These are phyloP conservation scores for Abrus precatorius DNA, from an alignment of 306 rosid species.

Conservation along the genomic window DNA sequence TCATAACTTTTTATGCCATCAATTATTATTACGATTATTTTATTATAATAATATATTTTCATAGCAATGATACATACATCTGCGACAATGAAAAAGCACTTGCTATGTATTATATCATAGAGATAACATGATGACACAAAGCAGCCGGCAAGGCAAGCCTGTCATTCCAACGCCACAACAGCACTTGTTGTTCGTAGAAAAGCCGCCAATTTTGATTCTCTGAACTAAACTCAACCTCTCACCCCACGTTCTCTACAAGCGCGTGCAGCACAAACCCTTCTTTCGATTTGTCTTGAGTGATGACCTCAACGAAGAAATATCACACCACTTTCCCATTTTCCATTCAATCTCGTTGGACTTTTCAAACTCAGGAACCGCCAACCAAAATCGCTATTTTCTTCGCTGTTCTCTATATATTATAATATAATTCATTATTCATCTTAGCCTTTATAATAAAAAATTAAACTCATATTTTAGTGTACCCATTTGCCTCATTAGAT, in stretches of 20 bases:
- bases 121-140: not conserved
- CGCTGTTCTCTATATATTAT: slow-evolving; percentile 52
- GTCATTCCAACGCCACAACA: slow-evolving; percentile 44
- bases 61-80: no score
- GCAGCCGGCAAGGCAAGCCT: slow-evolving; percentile 30
- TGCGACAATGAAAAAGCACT: not conserved
- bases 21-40: no score
- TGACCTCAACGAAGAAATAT: not conserved
- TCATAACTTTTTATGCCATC: no score
- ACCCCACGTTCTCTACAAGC: slow-evolving; percentile 6
- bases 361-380: slow-evolving; percentile 72
- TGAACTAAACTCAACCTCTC: not conserved
- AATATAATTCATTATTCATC: not conserved
- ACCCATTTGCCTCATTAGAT: slow-evolving; percentile 44
- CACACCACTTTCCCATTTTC: slow-evolving; percentile 18
- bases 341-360: slow-evolving; percentile 47
- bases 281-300: not conserved
- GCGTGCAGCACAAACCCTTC: slow-evolving; percentile 25
- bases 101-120: no score
- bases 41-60: no score
- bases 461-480: slow-evolving; percentile 15
- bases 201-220: slow-evolving; percentile 53
- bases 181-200: slow-evolving; percentile 23
- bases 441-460: not conserved
- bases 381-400: slow-evolving; percentile 50